These are phyloP conservation scores for Lasiosphaeris hirsuta DNA, from an alignment of 495 filamentous ascomycete genomes.

Conservation along the genomic window DNA sequence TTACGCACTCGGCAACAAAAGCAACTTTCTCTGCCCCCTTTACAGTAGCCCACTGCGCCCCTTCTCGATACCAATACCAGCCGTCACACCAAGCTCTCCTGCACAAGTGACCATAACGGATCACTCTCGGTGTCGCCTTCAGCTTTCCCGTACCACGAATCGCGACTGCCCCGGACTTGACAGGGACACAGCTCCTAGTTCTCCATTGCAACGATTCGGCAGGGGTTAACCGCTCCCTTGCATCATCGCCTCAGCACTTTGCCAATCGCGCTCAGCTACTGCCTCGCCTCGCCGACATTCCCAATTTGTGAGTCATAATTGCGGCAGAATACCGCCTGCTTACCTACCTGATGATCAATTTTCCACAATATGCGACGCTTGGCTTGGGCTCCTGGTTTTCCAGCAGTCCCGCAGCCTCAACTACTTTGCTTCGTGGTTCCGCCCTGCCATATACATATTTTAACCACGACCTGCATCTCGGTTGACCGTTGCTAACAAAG, in stretches of 20 bases:
- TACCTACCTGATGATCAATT: constrained; percentile 14
- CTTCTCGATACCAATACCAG: constrained; percentile 10
- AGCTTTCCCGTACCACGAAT: constrained; percentile 18
- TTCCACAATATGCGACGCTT: constrained; percentile 13
- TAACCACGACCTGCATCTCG: background rate
- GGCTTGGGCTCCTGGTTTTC: constrained; percentile 3
- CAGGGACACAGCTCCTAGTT: constrained; percentile 10
- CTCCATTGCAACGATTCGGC: constrained; percentile 35
- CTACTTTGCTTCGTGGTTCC: background rate
- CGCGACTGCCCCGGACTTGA: constrained; percentile 12
- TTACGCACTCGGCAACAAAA: constrained; percentile 16
- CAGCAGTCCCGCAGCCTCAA: background rate
- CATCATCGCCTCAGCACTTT: constrained; percentile 34
- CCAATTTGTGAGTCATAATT: constrained; percentile 44
- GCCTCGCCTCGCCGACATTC: constrained; percentile 23
- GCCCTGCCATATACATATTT: constrained; percentile 11
- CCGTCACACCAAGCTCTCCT: background rate
- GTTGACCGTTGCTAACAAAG: constrained; percentile 24
- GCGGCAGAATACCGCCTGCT: constrained; percentile 22
- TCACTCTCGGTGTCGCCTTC: constrained; percentile 22
- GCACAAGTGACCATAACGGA: constrained; percentile 12
- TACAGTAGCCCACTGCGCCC: constrained; percentile 20
- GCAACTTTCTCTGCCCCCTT: constrained; percentile 7
- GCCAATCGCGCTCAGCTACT: constrained; percentile 34
- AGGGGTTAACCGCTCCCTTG: constrained; percentile 29